Base-by-base conservation (phyloP, 75 land plant genomes). In the Chamaecyparis obtusa region DNA sequence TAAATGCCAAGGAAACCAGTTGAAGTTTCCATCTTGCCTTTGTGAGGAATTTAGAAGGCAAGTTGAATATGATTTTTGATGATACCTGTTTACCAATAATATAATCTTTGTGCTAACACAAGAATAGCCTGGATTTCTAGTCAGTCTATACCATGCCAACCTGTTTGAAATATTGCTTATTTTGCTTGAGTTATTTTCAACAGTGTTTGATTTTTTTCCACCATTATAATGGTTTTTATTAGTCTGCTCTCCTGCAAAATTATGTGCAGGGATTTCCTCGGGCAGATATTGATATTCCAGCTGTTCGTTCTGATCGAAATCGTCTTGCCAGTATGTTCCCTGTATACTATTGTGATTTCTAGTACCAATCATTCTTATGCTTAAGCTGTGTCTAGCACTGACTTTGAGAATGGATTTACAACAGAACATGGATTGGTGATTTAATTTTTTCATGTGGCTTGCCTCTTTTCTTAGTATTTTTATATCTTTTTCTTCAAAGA, bases 211-310 rank as follows among this genome's bases (percentile, higher is more conserved):
- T 24, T 41, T 79, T 43, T 80, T 41, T n/a, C 46, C 24, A 36
- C 48, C 83, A 44, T 24, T 24, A 16, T 27, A 57, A 84, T 13
- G 14, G 64, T 54, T 13, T 57, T 44, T 75, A 84, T 13, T 39
- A 87, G 16, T 84, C 48, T 69, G 37, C 74, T 84, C 60, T 54
- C 3, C 32, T 44, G 48, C 49, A 44, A 80, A 35, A 17, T 51
- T 35, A 55, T 57, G 6, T 86, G 54, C 89, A 98, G 99, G 98
- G 99, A 33, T 98, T 97, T 83, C 99, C 99, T 44, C 88, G 97
- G 56, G 75, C 97, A 2, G 99, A 95, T 85, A 91, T 98, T 75
- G 99, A 98, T 85, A 90, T 98, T 49, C 92, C 91, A 24, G 89
- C 90, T 13, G 93, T 96, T 67, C 90, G 96, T 87, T 87, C 95